Evolutionary conservation across 2,329 filamentous ascomycete genomes (phyloP).

Genomic region (Colletotrichum musae): DNA sequence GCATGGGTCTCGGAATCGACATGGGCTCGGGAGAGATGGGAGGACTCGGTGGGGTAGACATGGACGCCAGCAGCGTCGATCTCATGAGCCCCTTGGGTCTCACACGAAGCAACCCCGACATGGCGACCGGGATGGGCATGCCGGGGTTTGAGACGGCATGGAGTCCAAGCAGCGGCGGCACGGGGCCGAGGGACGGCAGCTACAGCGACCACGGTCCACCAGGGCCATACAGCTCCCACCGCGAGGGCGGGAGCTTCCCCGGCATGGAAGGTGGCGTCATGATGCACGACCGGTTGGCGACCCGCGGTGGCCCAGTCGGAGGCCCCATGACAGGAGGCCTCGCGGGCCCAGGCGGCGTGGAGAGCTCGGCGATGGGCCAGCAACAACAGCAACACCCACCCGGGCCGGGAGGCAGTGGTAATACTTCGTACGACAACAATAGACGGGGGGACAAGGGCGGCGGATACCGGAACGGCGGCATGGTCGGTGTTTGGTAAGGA

Average conservation of each 20-base stretch:
- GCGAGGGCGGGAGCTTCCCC: constrained; percentile 14
- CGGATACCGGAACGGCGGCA: constrained; percentile 35
- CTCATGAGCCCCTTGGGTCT: constrained; percentile 39
- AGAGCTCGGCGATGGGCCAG: constrained; percentile 1
- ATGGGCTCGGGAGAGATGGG: constrained; percentile 18
- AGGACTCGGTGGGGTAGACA: constrained; percentile 25
- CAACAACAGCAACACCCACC: constrained; percentile 29
- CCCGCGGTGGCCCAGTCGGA: constrained; percentile 17
- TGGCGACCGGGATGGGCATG: constrained; percentile 37
- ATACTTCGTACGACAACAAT: constrained; percentile 13
- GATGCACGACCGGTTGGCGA: constrained; percentile 29
- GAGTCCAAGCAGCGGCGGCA: constrained; percentile 37
- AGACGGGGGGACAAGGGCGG: constrained; percentile 28
- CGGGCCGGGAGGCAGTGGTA: constrained; percentile 1
- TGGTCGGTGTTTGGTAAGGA: constrained; percentile 40
- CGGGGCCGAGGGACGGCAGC: constrained; percentile 24
- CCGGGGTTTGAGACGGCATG: constrained; percentile 32
- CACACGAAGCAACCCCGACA: constrained; percentile 38
- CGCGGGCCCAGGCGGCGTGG: constrained; percentile 8
- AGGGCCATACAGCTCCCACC: constrained; percentile 4
- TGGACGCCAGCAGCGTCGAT: constrained; percentile 34
- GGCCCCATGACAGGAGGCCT: constrained; percentile 6
- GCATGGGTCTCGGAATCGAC: constrained; percentile 32
- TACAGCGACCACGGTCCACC: constrained; percentile 25
- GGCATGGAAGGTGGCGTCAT: constrained; percentile 16